Percentiles rank a stretch among this genome's conserved stretches.
These are phyloP conservation scores for Leishmania mexicana DNA, from an alignment of 208 protist species.

Conservation along the genomic window DNA sequence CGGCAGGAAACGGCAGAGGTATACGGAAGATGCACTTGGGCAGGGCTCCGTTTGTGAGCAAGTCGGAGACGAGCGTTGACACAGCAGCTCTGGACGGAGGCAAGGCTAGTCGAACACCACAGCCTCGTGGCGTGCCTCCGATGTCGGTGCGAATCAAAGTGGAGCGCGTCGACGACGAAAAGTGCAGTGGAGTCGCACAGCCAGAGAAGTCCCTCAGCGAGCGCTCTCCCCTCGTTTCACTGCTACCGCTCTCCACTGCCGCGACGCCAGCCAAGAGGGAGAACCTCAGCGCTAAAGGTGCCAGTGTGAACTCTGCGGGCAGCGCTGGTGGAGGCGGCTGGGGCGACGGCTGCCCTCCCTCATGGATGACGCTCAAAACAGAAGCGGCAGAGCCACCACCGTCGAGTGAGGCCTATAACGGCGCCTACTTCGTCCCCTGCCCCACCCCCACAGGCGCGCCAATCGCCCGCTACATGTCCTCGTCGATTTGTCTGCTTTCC, in stretches of 20 bases:
- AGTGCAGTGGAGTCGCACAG: neutral
- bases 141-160: neutral
- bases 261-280: conserved; percentile 1
- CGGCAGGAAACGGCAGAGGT: conserved; percentile 17
- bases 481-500: neutral
- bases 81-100: neutral
- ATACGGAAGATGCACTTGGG: neutral
- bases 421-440: conserved; percentile 25
- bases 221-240: neutral
- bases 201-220: neutral
- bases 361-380: conserved; percentile 13
- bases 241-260: neutral
- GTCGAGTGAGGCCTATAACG: conserved; percentile 11
- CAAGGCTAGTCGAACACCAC: neutral
- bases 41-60: neutral
- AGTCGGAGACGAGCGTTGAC: neutral
- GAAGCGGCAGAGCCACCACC: neutral
- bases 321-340: neutral
- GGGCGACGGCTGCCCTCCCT: conserved; percentile 12
- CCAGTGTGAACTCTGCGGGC: neutral
- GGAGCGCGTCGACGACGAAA: neutral
- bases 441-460: conserved; percentile 22
- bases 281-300: neutral
- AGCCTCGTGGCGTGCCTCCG: neutral
- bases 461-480: conserved; percentile 26